Percentiles rank a stretch among this genome's conserved stretches.
Evolutionary conservation across 768 basidiomycete genomes (phyloP).

Genomic region (Russula lepida): DNA sequence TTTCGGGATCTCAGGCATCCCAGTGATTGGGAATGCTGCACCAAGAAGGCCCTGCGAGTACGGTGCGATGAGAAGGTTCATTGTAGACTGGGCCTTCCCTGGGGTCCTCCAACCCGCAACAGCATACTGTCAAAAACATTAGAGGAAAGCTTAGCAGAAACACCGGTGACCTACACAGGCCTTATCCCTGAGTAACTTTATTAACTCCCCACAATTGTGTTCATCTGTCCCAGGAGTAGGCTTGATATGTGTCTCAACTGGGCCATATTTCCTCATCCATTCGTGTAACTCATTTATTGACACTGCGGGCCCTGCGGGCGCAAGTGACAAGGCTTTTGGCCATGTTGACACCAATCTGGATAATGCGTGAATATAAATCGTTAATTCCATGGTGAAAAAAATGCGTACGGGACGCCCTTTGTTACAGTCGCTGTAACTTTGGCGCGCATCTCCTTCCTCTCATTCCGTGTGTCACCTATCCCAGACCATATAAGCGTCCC

Average conservation of each 20-base stretch:
- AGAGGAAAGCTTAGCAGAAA: neutral
- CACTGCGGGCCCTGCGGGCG: conserved; percentile 9
- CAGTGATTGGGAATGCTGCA: conserved; percentile 12
- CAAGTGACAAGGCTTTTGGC: conserved; percentile 13
- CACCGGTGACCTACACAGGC: neutral
- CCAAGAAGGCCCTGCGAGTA: conserved; percentile 12
- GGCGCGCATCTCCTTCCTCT: conserved; percentile 14
- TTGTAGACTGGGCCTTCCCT: neutral
- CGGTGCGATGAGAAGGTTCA: conserved; percentile 18
- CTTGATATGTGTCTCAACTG: conserved; percentile 5
- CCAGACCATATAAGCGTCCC: conserved; percentile 18
- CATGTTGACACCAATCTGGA: conserved; percentile 10
- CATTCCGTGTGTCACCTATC: neutral
- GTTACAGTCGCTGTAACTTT: conserved; percentile 7
- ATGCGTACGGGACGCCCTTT: conserved; percentile 12
- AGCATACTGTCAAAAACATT: conserved; percentile 15
- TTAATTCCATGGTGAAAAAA: neutral
- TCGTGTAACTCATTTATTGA: conserved; percentile 14
- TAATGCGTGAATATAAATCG: neutral
- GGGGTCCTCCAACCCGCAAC: conserved; percentile 17
- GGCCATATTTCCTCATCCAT: conserved; percentile 10
- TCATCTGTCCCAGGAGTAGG: conserved; percentile 9
- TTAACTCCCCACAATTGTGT: conserved; percentile 3
- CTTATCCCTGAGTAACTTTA: conserved; percentile 14
- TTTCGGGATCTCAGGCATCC: conserved; percentile 16